Evolutionary conservation across 2,329 filamentous ascomycete genomes (phyloP).

Genomic region (Passalora sequoiae): DNA sequence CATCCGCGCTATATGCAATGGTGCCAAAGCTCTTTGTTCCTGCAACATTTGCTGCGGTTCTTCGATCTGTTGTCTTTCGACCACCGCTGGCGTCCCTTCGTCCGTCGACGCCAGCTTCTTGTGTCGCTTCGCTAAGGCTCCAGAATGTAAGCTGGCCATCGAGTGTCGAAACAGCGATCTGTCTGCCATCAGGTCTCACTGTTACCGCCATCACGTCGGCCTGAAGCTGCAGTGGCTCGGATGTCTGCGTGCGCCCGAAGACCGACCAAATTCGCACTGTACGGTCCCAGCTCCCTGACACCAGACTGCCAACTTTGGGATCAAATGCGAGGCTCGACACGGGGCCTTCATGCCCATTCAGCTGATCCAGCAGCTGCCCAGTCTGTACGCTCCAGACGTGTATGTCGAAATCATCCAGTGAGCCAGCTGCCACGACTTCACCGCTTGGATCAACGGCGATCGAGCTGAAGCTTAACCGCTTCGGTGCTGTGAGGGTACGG

Average conservation of each 20-base stretch:
- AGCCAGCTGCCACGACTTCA: conserved; percentile 92
- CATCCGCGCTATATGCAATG: conserved; percentile 87
- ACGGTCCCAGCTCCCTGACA: conserved; percentile 94
- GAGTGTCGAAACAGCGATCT: conserved; percentile 84
- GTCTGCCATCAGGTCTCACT: conserved; percentile 82
- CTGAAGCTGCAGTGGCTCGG: conserved; percentile 86
- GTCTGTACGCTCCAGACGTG: conserved; percentile 99
- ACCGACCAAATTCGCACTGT: conserved; percentile 96
- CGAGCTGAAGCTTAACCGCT: conserved; percentile 84
- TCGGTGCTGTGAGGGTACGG: conserved; percentile 91
- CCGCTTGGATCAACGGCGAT: conserved; percentile 95
- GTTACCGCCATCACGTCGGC: conserved; percentile 84
- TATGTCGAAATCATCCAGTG: conserved; percentile 91
- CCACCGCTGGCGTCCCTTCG: conserved; percentile 90
- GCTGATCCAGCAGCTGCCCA: conserved; percentile 83
- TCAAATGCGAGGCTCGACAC: conserved; percentile 85
- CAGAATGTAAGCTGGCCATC: conserved; percentile 95
- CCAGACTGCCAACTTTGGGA: conserved; percentile 73
- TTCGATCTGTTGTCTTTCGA: conserved; percentile 77
- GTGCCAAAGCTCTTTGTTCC: conserved; percentile 87
- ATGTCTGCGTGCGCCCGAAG: conserved; percentile 88
- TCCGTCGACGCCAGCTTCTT: conserved; percentile 80
- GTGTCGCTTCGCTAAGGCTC: conserved; percentile 81
- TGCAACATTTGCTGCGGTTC: conserved; percentile 83
- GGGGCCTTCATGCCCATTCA: conserved; percentile 90